These are phyloP conservation scores for Cenococcum geophilum DNA, from an alignment of 495 filamentous ascomycete genomes.

Conservation along the genomic window DNA sequence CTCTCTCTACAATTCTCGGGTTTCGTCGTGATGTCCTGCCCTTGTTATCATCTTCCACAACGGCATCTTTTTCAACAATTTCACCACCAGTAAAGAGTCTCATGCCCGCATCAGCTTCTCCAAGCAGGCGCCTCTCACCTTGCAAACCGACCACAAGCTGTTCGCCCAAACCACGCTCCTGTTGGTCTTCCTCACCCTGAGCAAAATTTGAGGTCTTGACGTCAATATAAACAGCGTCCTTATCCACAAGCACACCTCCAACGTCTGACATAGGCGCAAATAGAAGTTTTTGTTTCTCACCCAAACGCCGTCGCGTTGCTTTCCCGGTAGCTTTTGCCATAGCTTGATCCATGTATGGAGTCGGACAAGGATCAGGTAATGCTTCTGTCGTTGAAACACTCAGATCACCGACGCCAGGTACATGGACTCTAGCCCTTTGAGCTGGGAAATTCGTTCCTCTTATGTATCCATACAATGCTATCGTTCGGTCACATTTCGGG, in stretches of 20 bases:
- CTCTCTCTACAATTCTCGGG: slow-evolving; percentile 54
- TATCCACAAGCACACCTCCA: slow-evolving; percentile 78
- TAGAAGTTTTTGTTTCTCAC: slow-evolving; percentile 91
- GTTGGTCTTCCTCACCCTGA: slow-evolving; percentile 54
- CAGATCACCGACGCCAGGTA: slow-evolving; percentile 92
- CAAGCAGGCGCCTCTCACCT: slow-evolving; percentile 72
- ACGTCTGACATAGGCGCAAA: slow-evolving; percentile 98
- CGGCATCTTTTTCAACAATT: slow-evolving; percentile 54
- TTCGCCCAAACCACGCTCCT: slow-evolving; percentile 80
- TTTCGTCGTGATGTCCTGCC: slow-evolving; percentile 67
- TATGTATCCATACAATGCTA: slow-evolving; percentile 89
- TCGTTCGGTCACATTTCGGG: slow-evolving; percentile 77
- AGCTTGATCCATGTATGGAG: slow-evolving; percentile 81
- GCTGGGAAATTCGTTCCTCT: slow-evolving; percentile 93
- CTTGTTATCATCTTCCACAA: slow-evolving; percentile 46
- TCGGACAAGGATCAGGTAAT: slow-evolving; percentile 91
- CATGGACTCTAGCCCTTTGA: slow-evolving; percentile 78
- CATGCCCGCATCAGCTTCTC: slow-evolving; percentile 71
- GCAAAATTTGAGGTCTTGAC: slow-evolving; percentile 72
- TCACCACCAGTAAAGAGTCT: slow-evolving; percentile 76
- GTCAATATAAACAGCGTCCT: slow-evolving; percentile 75
- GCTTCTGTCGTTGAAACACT: slow-evolving; percentile 76
- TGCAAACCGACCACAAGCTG: slow-evolving; percentile 88
- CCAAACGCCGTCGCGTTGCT: slow-evolving; percentile 63
- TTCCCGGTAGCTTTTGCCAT: slow-evolving; percentile 77